Base-by-base conservation (phyloP, 83 land plant genomes). In the Picea abies region DNA sequence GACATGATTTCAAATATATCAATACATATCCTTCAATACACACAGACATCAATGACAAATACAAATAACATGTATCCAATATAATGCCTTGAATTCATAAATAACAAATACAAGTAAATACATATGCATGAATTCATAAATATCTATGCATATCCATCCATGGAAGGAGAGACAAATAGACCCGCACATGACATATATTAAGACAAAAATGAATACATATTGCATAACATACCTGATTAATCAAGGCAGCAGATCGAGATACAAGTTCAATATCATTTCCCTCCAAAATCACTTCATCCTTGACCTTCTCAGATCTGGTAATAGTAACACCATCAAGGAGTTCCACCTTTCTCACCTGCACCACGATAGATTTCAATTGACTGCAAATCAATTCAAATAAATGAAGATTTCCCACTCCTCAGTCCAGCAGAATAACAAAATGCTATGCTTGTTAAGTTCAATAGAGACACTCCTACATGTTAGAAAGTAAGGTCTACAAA, bases 241-340 rank as follows among this genome's bases (percentile, higher is more conserved):
- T 90, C 64, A 90, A 91, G 10, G 92, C 92, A 19, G 86, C 85
- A 23, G 92, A 90, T 63, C 92, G 78, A 25, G 92, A 90, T 0
- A 90, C 92, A 39, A 90, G 88, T 71, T 90, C 91, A 80, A 90
- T 81, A 80, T 90, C 92, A 70, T 88, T 90, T 6, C 92, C 92
- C 7, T 90, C 91, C 82, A 90, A 76, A 60, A 90, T 69, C 22
- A 90, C 84, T 80, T 90, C 92, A 82, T 90, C 92, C 88, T 90
- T 90, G 4, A 90, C 91, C 86, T 90, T 90, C 78, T 90, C 92
- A 14, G 92, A 88, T 25, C 92, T 77, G 14, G 81, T 81, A 72
- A 90, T 81, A 15, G 91, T 81, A 26, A 90, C 92, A 25, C 88
- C 91, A 2, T 82, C 68, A 60, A 90, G 83, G 79, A 90, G 86